These are phyloP conservation scores for Corymbia citriodora DNA, from an alignment of 441 rosid genomes.

Conservation along the genomic window DNA sequence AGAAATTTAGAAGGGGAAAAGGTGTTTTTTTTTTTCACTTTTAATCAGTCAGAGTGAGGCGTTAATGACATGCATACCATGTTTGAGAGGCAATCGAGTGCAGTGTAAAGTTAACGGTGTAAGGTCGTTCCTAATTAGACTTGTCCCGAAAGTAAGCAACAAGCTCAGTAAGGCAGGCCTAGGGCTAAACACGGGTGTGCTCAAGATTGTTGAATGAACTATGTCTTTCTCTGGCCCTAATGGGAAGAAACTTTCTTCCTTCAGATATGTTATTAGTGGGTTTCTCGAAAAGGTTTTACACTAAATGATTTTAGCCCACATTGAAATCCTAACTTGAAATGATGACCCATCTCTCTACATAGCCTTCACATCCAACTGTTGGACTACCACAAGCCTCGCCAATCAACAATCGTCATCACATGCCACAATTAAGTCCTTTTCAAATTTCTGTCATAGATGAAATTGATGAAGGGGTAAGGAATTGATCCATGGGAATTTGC, in stretches of 20 bases:
- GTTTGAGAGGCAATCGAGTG: neutral
- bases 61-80: neutral
- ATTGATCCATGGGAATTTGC: neutral
- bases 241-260: neutral
- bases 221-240: neutral
- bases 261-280: neutral
- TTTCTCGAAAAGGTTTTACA: accelerated
- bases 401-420: neutral
- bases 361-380: neutral
- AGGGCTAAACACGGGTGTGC: neutral
- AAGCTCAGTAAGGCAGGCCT: neutral
- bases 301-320: neutral
- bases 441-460: neutral
- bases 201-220: neutral
- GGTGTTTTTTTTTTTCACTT: too few relatives aligned
- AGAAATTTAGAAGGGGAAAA: too few relatives aligned
- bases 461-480: neutral
- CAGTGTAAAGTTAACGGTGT: neutral
- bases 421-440: too few relatives aligned
- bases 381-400: neutral
- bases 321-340: neutral
- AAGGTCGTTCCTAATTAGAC: neutral
- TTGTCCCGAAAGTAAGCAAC: neutral
- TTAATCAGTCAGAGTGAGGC: neutral
- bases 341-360: neutral